phyloP scores from a whole-genome alignment of 2,329 filamentous ascomycete genomes.

The Xylaria sp. region DNA sequence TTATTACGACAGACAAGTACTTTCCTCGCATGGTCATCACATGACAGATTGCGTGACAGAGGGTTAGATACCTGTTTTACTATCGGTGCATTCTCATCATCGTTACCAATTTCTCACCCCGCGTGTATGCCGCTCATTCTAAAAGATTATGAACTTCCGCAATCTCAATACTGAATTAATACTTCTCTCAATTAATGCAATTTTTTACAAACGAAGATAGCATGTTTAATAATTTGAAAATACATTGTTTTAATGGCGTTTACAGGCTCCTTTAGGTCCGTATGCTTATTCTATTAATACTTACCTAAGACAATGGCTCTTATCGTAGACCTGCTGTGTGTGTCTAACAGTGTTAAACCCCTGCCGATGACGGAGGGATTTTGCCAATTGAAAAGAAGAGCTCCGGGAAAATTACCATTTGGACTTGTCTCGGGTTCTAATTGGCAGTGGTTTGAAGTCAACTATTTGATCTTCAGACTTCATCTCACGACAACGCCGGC shows the following conservation, averaged over 20 bases:
- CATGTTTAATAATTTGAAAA: no score
- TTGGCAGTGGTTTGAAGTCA: neutral
- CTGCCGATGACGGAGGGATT: slow-evolving; percentile 37
- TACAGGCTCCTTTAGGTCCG: no score
- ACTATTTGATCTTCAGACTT: neutral
- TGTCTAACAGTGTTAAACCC: neutral
- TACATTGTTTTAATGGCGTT: no score
- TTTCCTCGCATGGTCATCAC: neutral
- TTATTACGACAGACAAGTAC: neutral
- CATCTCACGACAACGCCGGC: neutral
- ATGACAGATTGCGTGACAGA: neutral
- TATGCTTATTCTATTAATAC: no score
- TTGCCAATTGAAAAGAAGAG: slow-evolving; percentile 14
- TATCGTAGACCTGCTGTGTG: neutral
- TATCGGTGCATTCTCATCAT: neutral
- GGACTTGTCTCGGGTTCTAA: slow-evolving; percentile 15
- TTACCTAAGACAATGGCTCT: neutral
- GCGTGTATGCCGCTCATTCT: neutral
- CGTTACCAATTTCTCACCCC: neutral
- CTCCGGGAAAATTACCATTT: slow-evolving; percentile 6
- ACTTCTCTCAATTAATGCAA: no score
- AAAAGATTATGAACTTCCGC: no score
- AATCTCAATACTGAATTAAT: no score
- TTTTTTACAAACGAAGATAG: no score
- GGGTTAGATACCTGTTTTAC: neutral